These are phyloP conservation scores for Aphanocladium album DNA, from an alignment of 2,329 filamentous ascomycete species.

Conservation along the genomic window DNA sequence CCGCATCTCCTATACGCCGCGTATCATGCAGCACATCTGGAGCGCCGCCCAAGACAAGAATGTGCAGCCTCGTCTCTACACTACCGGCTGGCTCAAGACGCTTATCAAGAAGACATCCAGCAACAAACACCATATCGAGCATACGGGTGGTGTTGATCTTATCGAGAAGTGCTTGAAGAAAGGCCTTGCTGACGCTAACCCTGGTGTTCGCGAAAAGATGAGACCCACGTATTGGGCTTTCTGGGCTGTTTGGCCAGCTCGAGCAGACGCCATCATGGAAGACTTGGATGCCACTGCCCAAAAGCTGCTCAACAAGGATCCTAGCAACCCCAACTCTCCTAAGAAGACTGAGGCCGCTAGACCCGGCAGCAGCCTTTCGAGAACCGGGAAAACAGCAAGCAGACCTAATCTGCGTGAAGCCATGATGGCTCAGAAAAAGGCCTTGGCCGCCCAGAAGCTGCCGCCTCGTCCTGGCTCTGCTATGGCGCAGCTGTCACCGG, in stretches of 20 bases:
- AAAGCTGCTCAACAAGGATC: slow-evolving; percentile 74
- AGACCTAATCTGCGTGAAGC: slow-evolving; percentile 73
- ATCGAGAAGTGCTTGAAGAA: slow-evolving; percentile 87
- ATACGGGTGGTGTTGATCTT: slow-evolving; percentile 73
- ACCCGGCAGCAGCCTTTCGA: slow-evolving; percentile 56
- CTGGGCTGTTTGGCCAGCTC: slow-evolving; percentile 68
- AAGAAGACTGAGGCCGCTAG: slow-evolving; percentile 49
- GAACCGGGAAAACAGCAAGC: slow-evolving; percentile 52
- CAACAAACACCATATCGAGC: slow-evolving; percentile 80
- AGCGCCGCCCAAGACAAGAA: slow-evolving; percentile 88
- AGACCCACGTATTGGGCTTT: slow-evolving; percentile 85
- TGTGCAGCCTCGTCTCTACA: slow-evolving; percentile 75
- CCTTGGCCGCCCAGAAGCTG: slow-evolving; percentile 46
- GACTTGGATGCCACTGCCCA: slow-evolving; percentile 74
- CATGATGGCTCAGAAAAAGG: slow-evolving; percentile 77
- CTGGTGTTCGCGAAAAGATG: slow-evolving; percentile 81
- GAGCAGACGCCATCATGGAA: slow-evolving; percentile 72
- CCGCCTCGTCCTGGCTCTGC: slow-evolving; percentile 57
- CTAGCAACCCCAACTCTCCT: slow-evolving; percentile 71
- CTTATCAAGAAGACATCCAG: slow-evolving; percentile 70
- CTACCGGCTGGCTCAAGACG: slow-evolving; percentile 77
- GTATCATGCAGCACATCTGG: slow-evolving; percentile 82
- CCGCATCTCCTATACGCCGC: slow-evolving; percentile 71
- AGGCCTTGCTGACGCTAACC: slow-evolving; percentile 83
- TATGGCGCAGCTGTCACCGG: slow-evolving; percentile 57